Evolutionary conservation across 2,329 filamentous ascomycete species (phyloP).

Genomic region (Kalmusia sp.): DNA sequence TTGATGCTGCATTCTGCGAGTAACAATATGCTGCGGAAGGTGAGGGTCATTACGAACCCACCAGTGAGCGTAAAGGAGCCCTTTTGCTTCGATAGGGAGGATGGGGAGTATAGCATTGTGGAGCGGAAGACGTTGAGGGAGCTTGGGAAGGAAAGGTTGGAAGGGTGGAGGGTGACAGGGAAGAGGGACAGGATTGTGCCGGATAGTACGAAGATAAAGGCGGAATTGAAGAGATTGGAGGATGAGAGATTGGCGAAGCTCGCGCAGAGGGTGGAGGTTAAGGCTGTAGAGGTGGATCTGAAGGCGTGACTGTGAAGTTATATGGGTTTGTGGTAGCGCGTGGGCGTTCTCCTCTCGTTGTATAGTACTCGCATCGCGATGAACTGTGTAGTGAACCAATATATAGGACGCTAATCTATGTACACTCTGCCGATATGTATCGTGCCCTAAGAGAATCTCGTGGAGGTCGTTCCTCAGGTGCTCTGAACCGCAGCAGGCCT

Average conservation of each 20-base stretch:
- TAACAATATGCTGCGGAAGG: slow-evolving; percentile 56
- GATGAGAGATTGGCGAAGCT: slow-evolving; percentile 54
- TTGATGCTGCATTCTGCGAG: slow-evolving; percentile 66
- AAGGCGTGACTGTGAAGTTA: slow-evolving; percentile 17
- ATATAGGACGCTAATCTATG: too few species aligned
- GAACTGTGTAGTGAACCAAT: too few species aligned
- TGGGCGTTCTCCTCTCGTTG: too few species aligned
- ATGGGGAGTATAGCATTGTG: slow-evolving; percentile 62
- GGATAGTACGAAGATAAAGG: slow-evolving; percentile 55
- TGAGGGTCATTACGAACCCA: slow-evolving; percentile 63
- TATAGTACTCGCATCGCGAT: too few species aligned
- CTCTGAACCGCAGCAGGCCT: too few species aligned
- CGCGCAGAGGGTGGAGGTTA: slow-evolving; percentile 27
- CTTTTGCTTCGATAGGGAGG: slow-evolving; percentile 59
- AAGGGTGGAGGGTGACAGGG: slow-evolving; percentile 60
- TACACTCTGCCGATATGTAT: too few species aligned
- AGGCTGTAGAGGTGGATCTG: slow-evolving; percentile 17
- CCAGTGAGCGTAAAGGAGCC: slow-evolving; percentile 60
- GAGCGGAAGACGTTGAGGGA: slow-evolving; percentile 62
- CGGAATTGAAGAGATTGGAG: slow-evolving; percentile 59
- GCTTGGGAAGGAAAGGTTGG: slow-evolving; percentile 56
- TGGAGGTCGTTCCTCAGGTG: too few species aligned
- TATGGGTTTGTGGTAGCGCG: background rate
- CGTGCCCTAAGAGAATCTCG: too few species aligned
- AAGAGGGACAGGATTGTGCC: slow-evolving; percentile 61